A percentile compares a stretch with the other conserved stretches of the same genome.
These are phyloP conservation scores for Saitozyma podzolica DNA, from an alignment of 768 basidiomycete genomes.

Conservation along the genomic window DNA sequence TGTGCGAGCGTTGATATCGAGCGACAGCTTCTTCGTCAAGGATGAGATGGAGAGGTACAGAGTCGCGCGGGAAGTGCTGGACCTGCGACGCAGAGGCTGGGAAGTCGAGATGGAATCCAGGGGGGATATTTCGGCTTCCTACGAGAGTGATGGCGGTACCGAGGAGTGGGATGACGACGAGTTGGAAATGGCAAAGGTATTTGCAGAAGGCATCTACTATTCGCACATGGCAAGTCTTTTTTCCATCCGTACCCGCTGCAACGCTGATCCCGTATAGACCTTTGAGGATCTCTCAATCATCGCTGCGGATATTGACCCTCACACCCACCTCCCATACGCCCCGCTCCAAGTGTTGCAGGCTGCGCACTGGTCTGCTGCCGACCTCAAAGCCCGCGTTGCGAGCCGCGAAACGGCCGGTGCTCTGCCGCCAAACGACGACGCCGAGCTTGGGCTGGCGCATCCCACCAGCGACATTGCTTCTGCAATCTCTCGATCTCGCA, in stretches of 20 bases:
- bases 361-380: slow-evolving; percentile 67
- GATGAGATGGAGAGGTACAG: slow-evolving; percentile 79
- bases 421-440: background rate
- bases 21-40: slow-evolving; percentile 75
- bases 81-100: slow-evolving; percentile 56
- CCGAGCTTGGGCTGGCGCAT: slow-evolving; percentile 66
- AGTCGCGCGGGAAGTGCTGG: slow-evolving; percentile 71
- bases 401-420: background rate
- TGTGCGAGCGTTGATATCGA: slow-evolving; percentile 71
- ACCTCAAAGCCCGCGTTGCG: slow-evolving; percentile 43
- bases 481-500: slow-evolving; percentile 15
- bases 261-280: slow-evolving; percentile 49
- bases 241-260: background rate
- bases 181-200: slow-evolving; percentile 67
- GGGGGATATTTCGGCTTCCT: background rate
- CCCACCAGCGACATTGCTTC: slow-evolving; percentile 60
- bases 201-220: slow-evolving; percentile 78
- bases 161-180: slow-evolving; percentile 57
- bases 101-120: slow-evolving; percentile 28
- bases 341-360: slow-evolving; percentile 68
- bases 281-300: slow-evolving; percentile 77
- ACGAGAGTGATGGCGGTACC: background rate
- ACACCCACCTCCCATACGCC: slow-evolving; percentile 69
- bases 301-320: slow-evolving; percentile 71
- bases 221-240: slow-evolving; percentile 70